phyloP scores from a whole-genome alignment of 169 alveolate species.

The Eimeria necatrix region DNA sequence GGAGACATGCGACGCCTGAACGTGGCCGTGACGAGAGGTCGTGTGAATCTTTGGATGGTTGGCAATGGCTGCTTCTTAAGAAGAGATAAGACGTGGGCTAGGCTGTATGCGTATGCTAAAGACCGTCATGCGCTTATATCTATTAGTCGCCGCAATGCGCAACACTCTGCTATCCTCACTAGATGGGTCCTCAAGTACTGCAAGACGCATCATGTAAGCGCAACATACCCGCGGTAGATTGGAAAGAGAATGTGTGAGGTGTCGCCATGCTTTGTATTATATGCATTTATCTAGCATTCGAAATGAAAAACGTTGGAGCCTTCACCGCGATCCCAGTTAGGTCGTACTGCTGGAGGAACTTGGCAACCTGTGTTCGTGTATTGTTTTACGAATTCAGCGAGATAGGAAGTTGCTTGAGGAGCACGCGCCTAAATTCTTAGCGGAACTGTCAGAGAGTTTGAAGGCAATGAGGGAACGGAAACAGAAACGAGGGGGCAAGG shows the following conservation, averaged over 20 bases:
- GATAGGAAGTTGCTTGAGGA: conserved; percentile 77
- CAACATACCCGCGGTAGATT: too few species aligned
- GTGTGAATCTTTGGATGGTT: conserved; percentile 79
- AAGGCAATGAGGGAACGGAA: conserved; percentile 77
- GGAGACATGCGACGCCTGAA: conserved; percentile 84
- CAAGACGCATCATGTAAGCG: conserved; percentile 78
- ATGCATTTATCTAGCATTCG: too few species aligned
- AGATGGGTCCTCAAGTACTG: conserved; percentile 79
- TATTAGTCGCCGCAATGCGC: conserved; percentile 63
- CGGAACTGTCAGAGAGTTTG: conserved; percentile 58
- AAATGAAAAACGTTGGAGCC: too few species aligned
- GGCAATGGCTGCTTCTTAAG: conserved; percentile 84
- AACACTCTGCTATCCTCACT: conserved; percentile 71
- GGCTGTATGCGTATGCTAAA: conserved; percentile 78
- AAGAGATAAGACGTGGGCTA: conserved; percentile 81
- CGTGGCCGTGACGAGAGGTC: conserved; percentile 86
- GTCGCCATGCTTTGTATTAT: too few species aligned
- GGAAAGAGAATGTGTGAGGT: too few species aligned
- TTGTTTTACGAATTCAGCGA: conserved; percentile 13
- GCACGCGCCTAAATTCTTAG: conserved; percentile 76
- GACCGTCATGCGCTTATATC: conserved; percentile 75
- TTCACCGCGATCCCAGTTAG: too few species aligned
- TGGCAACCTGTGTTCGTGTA: conserved; percentile 44
- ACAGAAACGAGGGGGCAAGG: conserved; percentile 60
- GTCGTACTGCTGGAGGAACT: neutral